Evolutionary conservation across 169 alveolate genomes (phyloP).

Genomic region (Plasmodium reichenowi): DNA sequence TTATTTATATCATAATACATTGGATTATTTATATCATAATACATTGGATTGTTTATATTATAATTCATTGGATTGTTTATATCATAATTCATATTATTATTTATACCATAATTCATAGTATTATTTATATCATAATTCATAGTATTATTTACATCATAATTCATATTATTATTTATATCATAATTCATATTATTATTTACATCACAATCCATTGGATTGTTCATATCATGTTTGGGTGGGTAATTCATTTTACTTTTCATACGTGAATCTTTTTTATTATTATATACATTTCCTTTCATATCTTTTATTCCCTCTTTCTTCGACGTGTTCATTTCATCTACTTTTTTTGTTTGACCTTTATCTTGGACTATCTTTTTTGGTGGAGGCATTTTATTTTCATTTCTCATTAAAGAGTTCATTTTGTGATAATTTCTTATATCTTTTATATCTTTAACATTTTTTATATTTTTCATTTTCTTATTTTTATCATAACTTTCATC

Average conservation of each 20-base stretch:
- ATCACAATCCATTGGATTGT: slow-evolving; percentile 1
- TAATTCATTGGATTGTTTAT: not conserved
- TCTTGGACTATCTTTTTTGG: slow-evolving; percentile 8
- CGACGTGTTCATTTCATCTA: not conserved
- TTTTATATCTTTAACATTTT: not conserved
- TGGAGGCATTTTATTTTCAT: slow-evolving; percentile 31
- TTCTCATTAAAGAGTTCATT: slow-evolving; percentile 1
- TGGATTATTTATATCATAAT: not conserved
- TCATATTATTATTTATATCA: not conserved
- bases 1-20: not conserved
- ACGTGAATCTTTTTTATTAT: not conserved
- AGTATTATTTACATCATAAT: not conserved
- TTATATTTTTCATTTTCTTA: not conserved
- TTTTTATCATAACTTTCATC: not conserved
- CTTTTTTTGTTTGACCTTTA: not conserved
- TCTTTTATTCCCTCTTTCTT: not conserved
- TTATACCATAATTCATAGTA: slow-evolving; percentile 6
- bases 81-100: not conserved
- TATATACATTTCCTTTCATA: not conserved
- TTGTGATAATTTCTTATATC: not conserved
- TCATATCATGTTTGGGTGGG: not conserved
- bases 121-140: not conserved
- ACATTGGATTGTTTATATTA: not conserved
- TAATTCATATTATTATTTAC: not conserved
- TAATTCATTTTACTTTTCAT: slow-evolving; percentile 1